Conservation (phyloP, 2,329 filamentous ascomycete genomes). For the Myotisia sp. region DNA sequence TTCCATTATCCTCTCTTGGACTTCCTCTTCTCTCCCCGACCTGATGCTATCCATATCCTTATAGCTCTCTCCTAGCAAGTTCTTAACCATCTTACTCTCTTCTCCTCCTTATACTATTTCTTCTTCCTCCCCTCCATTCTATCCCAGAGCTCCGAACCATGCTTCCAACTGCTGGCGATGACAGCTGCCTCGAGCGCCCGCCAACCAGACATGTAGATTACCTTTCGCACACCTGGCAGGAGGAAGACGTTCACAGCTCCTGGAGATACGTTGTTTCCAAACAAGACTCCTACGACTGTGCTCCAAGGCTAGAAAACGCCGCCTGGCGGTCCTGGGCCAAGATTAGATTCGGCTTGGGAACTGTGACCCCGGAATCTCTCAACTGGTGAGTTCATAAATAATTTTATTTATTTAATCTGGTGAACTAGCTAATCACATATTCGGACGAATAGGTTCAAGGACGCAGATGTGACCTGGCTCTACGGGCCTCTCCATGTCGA, state of each 20-base stretch:
- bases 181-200: slow-evolving; percentile 57
- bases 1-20: not conserved
- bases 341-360: slow-evolving; percentile 70
- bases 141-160: not conserved
- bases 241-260: slow-evolving; percentile 94
- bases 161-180: slow-evolving; percentile 37
- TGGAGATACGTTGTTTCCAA: slow-evolving; percentile 87
- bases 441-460: slow-evolving; percentile 60
- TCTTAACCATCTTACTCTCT: too few relatives aligned
- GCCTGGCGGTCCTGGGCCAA: slow-evolving; percentile 98
- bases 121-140: too few relatives aligned
- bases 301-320: slow-evolving; percentile 77
- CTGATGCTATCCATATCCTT: too few relatives aligned
- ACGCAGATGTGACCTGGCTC: slow-evolving; percentile 93
- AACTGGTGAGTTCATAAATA: slow-evolving; percentile 54
- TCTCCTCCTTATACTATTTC: too few relatives aligned
- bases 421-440: slow-evolving; percentile 1
- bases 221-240: slow-evolving; percentile 79
- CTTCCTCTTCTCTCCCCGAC: not conserved
- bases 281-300: slow-evolving; percentile 63
- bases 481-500: slow-evolving; percentile 75
- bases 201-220: slow-evolving; percentile 91
- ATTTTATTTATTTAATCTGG: not conserved
- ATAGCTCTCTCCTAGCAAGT: too few relatives aligned
- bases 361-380: slow-evolving; percentile 76